These are phyloP conservation scores for Annulohypoxylon maeteangense DNA, from an alignment of 495 filamentous ascomycete genomes.

Conservation along the genomic window DNA sequence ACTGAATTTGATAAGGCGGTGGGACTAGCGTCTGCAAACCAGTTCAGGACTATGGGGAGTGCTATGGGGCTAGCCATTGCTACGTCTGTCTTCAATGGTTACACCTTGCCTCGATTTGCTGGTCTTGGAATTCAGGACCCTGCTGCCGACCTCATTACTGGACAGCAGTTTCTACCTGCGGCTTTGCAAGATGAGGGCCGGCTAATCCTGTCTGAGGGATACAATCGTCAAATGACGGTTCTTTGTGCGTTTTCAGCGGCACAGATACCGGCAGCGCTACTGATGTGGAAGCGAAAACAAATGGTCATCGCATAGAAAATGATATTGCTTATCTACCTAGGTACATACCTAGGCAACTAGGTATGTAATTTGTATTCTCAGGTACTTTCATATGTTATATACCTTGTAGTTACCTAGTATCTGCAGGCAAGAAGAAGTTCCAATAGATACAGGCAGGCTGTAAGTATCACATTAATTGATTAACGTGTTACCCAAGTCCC, in stretches of 20 bases:
- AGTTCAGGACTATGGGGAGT: conserved; percentile 35
- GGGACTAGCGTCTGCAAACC: conserved; percentile 25
- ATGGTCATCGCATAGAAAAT: not conserved
- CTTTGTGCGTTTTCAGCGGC: not conserved
- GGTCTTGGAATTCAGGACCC: not conserved
- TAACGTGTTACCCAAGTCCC: no score
- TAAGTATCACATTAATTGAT: no score
- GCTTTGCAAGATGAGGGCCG: not conserved
- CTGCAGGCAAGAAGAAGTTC: no score
- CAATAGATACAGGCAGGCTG: no score
- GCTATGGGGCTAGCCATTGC: conserved; percentile 26
- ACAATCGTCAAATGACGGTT: not conserved
- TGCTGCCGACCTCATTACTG: not conserved
- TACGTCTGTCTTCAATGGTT: conserved; percentile 40
- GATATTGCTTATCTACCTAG: no score
- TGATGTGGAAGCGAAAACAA: not conserved
- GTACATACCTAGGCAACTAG: no score
- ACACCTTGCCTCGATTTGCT: not conserved
- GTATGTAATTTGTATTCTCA: no score
- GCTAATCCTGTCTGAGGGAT: not conserved
- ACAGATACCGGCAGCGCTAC: not conserved
- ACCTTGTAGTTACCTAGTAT: no score
- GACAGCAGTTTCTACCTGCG: not conserved
- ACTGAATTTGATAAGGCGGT: conserved; percentile 17
- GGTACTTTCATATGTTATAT: no score